phyloP scores from a whole-genome alignment of 208 protist species.

The Strigomonas culicis region DNA sequence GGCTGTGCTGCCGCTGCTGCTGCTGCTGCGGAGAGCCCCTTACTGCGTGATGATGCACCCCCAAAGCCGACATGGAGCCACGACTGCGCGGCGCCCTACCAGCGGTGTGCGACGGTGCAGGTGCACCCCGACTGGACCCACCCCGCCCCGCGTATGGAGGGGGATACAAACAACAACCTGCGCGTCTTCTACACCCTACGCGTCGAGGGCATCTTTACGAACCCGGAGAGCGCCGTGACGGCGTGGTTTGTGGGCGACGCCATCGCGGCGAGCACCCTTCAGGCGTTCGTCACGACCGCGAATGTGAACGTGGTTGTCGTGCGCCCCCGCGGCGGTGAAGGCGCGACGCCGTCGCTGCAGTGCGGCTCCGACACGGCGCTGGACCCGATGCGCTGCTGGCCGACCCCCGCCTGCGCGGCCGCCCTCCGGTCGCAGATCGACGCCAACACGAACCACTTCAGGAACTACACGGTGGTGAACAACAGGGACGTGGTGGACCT shows the following conservation, averaged over 20 bases:
- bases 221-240: slow-evolving; percentile 17
- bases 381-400: slow-evolving; percentile 24
- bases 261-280: slow-evolving; percentile 3
- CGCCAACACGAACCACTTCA: not conserved
- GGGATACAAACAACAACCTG: slow-evolving; percentile 13
- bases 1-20: no score
- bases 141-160: no score
- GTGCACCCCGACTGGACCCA: slow-evolving; percentile 30
- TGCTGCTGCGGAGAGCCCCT: not conserved
- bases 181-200: slow-evolving; percentile 30
- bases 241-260: slow-evolving; percentile 55
- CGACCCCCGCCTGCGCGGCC: slow-evolving; percentile 27
- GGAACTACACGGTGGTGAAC: not conserved
- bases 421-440: slow-evolving; percentile 16
- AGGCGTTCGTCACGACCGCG: slow-evolving; percentile 10
- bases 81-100: slow-evolving; percentile 23
- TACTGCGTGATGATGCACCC: slow-evolving; percentile 13
- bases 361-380: slow-evolving; percentile 14
- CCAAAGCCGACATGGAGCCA: slow-evolving; percentile 27
- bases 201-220: slow-evolving; percentile 8
- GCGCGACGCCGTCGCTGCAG: slow-evolving; percentile 18
- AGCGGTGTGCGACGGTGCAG: slow-evolving; percentile 32
- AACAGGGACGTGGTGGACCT: not conserved
- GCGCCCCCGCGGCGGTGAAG: slow-evolving; percentile 33
- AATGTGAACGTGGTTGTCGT: slow-evolving; percentile 47